Conservation (phyloP, 495 filamentous ascomycete genomes). For the Aspergillus saccharolyticus region DNA sequence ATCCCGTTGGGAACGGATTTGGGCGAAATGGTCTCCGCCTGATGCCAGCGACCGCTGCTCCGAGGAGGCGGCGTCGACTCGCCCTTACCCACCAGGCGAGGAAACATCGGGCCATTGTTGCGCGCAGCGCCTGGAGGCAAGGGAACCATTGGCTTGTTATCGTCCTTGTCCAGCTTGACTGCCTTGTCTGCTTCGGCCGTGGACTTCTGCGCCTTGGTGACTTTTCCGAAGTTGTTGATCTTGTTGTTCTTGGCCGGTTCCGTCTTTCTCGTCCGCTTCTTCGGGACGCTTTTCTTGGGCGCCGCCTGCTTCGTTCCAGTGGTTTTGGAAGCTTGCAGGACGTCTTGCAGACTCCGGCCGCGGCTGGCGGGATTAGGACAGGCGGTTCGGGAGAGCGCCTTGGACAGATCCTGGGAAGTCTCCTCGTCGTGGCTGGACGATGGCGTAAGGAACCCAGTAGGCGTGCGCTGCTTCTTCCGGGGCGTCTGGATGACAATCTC, state of each 20-base stretch:
- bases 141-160: constrained; percentile 34
- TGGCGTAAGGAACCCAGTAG: constrained; percentile 60
- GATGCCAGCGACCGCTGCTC: constrained; percentile 15
- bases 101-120: constrained; percentile 35
- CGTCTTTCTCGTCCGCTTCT: constrained; percentile 21
- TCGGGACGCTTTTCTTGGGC: constrained; percentile 18
- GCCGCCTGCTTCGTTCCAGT: constrained; percentile 19
- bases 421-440: constrained; percentile 45
- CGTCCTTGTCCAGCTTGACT: constrained; percentile 24
- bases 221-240: constrained; percentile 35
- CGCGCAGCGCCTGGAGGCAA: constrained; percentile 37
- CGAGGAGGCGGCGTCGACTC: constrained; percentile 14
- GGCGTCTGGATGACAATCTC: constrained; percentile 42
- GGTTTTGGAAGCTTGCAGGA: constrained; percentile 30
- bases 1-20: constrained; percentile 35
- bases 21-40: constrained; percentile 33
- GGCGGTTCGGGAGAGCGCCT: constrained; percentile 15
- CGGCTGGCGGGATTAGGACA: constrained; percentile 26
- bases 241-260: constrained; percentile 25
- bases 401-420: constrained; percentile 20
- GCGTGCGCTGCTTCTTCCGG: constrained; percentile 29
- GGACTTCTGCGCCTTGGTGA: constrained; percentile 33
- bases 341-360: constrained; percentile 27
- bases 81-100: constrained; percentile 20
- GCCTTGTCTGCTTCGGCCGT: constrained; percentile 18